Evolutionary conservation across 345 rosid species (phyloP), one percentile per base, ranked within the genome.

Genomic region (Populus alba): DNA sequence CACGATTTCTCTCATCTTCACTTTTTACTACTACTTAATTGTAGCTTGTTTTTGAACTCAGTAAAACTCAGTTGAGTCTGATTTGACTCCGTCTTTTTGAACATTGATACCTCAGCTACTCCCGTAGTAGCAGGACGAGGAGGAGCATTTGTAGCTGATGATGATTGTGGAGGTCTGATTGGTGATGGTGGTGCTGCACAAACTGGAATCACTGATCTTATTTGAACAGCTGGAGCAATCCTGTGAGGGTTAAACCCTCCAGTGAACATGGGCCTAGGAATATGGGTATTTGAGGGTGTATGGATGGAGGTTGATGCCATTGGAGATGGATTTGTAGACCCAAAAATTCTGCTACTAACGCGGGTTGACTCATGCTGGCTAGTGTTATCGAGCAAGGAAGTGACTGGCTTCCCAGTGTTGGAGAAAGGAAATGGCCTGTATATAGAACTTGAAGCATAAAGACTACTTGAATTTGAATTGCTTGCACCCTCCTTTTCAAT

Each of bases 151-250:
- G 66, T 22, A 65, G 63, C 69, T 79, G 79, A 1, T 23, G 87
- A 47, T 68, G 84, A 4, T 66, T 57, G 71, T 1, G 72, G 74
- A 68, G 83, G 73, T 71, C 78, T 78, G 7, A 45, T 37, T 51
- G 80, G 35, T 49, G 86, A 55, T 37, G 87, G 91, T 55, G 92
- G 92, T 66, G 94, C 88, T 68, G 94, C 88, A 80, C 91, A 91
- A 65, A 91, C 96, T 70, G 96, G 94, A 70, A 91, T 90, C 29
- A 91, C 92, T 75, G 96, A 91, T 81, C 96, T 90, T 12, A 91
- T 90, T 51, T 88, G 89, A 77, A 91, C 94, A 39, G 94, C 91
- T 49, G 94, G 96, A 17, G 94, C 94, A 25, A 85, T 78, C 41
- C 75, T 86, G 15, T 78, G 79, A 9, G 80, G 79, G 33, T 66